These are phyloP conservation scores for Exobasidium rhododendri DNA, from an alignment of 1,284 basidiomycete genomes.

Conservation along the genomic window DNA sequence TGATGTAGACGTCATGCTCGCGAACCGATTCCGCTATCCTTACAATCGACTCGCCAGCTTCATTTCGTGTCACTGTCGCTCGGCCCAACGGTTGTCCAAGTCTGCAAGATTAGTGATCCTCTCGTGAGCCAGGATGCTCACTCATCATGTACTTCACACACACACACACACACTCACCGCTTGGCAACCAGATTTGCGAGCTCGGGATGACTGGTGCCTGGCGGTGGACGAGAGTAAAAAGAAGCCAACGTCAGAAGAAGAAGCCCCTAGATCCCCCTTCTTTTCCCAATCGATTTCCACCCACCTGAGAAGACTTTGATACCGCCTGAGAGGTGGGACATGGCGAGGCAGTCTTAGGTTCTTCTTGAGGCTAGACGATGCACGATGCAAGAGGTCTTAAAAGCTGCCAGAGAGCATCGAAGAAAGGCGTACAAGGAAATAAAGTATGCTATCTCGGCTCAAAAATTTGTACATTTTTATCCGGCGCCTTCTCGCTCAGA, in stretches of 20 bases:
- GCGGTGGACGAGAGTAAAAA: too few species aligned
- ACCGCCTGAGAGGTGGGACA: constrained; percentile 18
- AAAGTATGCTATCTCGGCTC: not conserved
- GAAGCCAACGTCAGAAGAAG: too few species aligned
- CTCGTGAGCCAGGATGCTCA: not conserved
- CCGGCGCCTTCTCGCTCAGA: not conserved
- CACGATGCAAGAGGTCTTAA: too few species aligned
- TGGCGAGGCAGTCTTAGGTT: not conserved
- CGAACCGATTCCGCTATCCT: constrained; percentile 92
- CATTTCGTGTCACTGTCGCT: constrained; percentile 77
- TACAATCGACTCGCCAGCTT: constrained; percentile 87
- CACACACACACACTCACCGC: constrained; percentile 62
- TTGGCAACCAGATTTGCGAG: constrained; percentile 89
- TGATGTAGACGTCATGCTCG: constrained; percentile 98
- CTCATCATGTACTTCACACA: too few species aligned
- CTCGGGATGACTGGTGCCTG: constrained; percentile 72
- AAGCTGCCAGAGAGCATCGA: not conserved
- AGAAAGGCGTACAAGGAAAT: not conserved
- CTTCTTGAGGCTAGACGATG: not conserved
- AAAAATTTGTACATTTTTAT: not conserved
- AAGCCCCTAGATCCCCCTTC: not conserved
- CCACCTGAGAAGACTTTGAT: constrained; percentile 34
- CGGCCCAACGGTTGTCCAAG: constrained; percentile 49
- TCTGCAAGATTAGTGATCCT: constrained; percentile 15
- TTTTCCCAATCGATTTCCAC: not conserved